Evolutionary conservation across 2,329 filamentous ascomycete species (phyloP), one percentile per base, ranked within the genome.

Genomic region (Hymenoscyphus infarciens): DNA sequence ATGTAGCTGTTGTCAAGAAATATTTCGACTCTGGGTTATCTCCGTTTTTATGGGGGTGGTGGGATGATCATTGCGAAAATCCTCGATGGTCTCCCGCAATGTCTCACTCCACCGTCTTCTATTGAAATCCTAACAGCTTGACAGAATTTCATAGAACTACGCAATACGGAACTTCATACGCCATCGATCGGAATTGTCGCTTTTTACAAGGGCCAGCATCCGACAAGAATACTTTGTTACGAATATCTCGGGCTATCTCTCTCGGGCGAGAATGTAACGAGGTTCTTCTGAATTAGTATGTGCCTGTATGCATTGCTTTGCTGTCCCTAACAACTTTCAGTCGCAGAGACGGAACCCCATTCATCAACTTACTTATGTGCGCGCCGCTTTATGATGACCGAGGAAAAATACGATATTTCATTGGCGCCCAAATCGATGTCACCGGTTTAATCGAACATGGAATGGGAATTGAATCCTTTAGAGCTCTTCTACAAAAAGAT

Each of bases 141-240:
- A 45, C 65, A 89, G 88, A 90, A 73, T 92, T 91, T 70, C 83
- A 90, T 68, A 81, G 83, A 54, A 89, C 87, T 5, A 91, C 88
- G 0, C 87, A 91, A 67, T 92, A 91, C 71, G 87, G 87, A 5
- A 85, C 88, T 74, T 81, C 80, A 63, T 90, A 91, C 71, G 83
- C 86, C 1, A 83, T 92, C 10, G 89, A 89, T 0, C 84, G 88
- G 45, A 92, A 92, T 66, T 92, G 89, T 68, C 84, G 89, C 3
- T 92, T 92, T 70, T 81, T 92, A 1, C 89, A 92, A 73, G 89
- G 90, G 0, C 88, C 89, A 0, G 83, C 81, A 68, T 91, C 89
- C 2, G 87, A 88, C 65, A 79, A 79, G 0, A 80, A 82, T 64
- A 87, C 84, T 53, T 79, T 88, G 0, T 74, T 79, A 59, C 79